Base-by-base conservation (phyloP, 306 rosid genomes). In the Betula pendula region DNA sequence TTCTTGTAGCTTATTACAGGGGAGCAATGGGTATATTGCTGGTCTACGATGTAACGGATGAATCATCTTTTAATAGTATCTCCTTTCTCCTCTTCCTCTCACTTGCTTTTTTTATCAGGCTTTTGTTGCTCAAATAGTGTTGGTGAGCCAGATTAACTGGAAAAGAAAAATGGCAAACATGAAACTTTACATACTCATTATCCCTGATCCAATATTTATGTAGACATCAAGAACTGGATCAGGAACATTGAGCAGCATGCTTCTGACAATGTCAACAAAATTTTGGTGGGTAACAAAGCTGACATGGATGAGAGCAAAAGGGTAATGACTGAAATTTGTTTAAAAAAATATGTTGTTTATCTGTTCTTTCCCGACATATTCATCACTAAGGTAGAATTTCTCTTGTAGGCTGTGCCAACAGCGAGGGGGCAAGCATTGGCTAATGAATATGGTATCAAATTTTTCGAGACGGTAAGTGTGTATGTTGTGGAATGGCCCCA, bases 11-110 rank as follows among this genome's bases (percentile, higher is more conserved):
- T 74, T 94, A 94, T 81, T 94, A 94, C 72, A 96, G 97, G 44
- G 98, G 97, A 82, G 98, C 98, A 81, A 94, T 94, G 97, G 98
- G 98, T 68, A 94, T 94, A 84, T 89, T 94, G 91, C 96, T 94
- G 6, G 98, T 94, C 75, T 94, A 94, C 76, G 97, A 94, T 72
- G 97, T 94, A 78, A 94, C 97, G 20, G 97, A 94, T 17, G 98
- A 91, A 87, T 91, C 98, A 6, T 94, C 98, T 53, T 94, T 91
- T 80, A 90, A 94, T 93, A 94, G 97, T 94, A 87, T 38, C 7
- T 38, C 42, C 7, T 38, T 38, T 38, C 7, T 38, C 42, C 6
- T 38, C 42, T 38, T 38, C 42, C 42, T 5, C 42, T 38, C 42
- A 38, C 42, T 38, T 38, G 42, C 42, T 38, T 8, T 6, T 38